phyloP scores from a whole-genome alignment of 805 yeast species.

The Yarrowia divulgata region DNA sequence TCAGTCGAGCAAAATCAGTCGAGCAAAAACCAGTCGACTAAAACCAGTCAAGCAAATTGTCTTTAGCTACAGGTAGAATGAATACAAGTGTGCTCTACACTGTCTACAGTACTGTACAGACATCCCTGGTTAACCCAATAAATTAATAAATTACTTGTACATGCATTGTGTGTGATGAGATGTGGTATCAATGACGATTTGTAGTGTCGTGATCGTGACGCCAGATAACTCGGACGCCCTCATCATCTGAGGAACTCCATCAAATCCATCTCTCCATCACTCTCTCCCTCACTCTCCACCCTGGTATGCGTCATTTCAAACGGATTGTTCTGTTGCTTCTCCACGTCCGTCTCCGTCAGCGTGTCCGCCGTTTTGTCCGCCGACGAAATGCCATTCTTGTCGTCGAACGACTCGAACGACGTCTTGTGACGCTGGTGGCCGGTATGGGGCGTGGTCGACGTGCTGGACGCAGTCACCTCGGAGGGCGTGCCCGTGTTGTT shows the following conservation, averaged over 20 bases:
- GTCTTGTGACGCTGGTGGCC: constrained; percentile 31
- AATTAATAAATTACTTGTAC: constrained; percentile 37
- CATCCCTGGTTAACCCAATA: constrained; percentile 16
- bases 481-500: background rate
- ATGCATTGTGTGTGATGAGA: constrained; percentile 10
- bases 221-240: no score
- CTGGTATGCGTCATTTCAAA: constrained; percentile 24
- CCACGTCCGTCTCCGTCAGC: constrained; percentile 22
- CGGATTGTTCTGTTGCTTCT: constrained; percentile 25
- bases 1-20: no score
- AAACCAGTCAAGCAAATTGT: no score
- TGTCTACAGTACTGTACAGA: no score
- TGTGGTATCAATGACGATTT: background rate
- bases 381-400: constrained; percentile 12
- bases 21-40: no score
- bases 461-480: constrained; percentile 15
- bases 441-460: constrained; percentile 5
- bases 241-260: constrained; percentile 39
- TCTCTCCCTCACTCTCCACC: constrained; percentile 31
- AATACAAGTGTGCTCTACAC: no score
- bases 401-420: constrained; percentile 26
- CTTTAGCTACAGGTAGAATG: no score
- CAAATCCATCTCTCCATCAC: constrained; percentile 40
- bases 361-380: constrained; percentile 29
- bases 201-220: no score